A percentile compares a stretch with the other conserved stretches of the same genome.
Evolutionary conservation across 371 early-diverging fungal species (phyloP).

Genomic region (Quaeritorhiza haematococci): DNA sequence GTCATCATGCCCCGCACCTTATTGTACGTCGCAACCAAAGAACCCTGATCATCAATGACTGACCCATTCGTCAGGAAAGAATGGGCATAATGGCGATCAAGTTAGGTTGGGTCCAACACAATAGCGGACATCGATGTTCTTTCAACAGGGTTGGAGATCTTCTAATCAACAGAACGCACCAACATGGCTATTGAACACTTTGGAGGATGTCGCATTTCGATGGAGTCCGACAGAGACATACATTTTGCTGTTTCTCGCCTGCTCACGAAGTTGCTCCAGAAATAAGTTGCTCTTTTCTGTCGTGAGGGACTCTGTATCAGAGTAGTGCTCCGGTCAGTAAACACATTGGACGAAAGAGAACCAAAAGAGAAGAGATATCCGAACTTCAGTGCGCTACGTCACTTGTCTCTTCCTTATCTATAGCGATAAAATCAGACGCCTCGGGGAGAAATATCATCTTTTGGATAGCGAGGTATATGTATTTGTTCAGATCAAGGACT

Average conservation of each 20-base stretch:
- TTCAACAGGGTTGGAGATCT: background rate
- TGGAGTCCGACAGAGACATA: constrained; percentile 80
- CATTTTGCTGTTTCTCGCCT: constrained; percentile 52
- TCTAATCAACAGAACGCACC: background rate
- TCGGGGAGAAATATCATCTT: constrained; percentile 81
- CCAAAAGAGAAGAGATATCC: background rate
- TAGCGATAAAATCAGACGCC: constrained; percentile 74
- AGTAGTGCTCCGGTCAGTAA: constrained; percentile 3
- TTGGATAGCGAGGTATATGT: too few species aligned
- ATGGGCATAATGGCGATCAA: constrained; percentile 53
- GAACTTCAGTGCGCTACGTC: background rate
- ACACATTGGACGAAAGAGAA: constrained; percentile 2
- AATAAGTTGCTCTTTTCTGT: background rate
- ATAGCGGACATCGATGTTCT: too few species aligned
- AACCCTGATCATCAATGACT: constrained; percentile 58
- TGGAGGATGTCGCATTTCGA: constrained; percentile 24
- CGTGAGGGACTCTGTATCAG: too few species aligned
- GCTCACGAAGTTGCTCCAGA: constrained; percentile 25
- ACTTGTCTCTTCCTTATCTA: constrained; percentile 36
- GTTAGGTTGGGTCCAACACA: too few species aligned
- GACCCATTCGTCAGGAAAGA: too few species aligned
- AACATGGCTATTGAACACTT: constrained; percentile 22
- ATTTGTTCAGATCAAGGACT: too few species aligned
- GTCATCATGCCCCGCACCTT: constrained; percentile 34
- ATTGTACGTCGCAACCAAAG: constrained; percentile 53